These are phyloP conservation scores for Dichomitus squalens DNA, from an alignment of 1,284 basidiomycete genomes.

Conservation along the genomic window DNA sequence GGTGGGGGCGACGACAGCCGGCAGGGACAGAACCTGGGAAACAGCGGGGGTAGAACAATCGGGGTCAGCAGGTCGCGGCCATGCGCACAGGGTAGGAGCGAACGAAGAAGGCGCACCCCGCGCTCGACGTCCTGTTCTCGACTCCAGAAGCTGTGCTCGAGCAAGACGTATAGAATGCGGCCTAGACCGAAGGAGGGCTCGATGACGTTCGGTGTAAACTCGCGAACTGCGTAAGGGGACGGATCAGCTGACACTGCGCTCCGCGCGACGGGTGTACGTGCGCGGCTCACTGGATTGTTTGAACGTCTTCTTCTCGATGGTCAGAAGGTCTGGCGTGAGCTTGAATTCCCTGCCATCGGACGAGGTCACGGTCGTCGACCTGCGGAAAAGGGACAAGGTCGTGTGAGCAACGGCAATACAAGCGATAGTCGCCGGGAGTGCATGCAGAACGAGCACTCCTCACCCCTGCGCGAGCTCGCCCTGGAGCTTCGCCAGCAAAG, in stretches of 20 bases:
- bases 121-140: conserved; percentile 90
- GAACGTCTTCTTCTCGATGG: conserved; percentile 84
- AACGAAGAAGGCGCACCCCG: conserved; percentile 59
- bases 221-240: conserved; percentile 66
- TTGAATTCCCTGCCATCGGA: conserved; percentile 73
- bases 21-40: conserved; percentile 83
- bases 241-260: conserved; percentile 33
- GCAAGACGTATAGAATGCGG: conserved; percentile 91
- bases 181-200: conserved; percentile 99
- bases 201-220: conserved; percentile 97
- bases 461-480: conserved; percentile 78
- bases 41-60: conserved; percentile 12
- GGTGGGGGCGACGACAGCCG: conserved; percentile 90
- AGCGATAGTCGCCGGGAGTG: neutral
- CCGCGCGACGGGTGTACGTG: conserved; percentile 9
- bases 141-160: conserved; percentile 97
- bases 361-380: conserved; percentile 49
- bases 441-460: conserved; percentile 28
- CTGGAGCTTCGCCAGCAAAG: conserved; percentile 70
- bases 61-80: conserved; percentile 20
- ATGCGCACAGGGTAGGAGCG: conserved; percentile 27
- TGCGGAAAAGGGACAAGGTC: conserved; percentile 31
- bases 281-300: conserved; percentile 80
- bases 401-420: conserved; percentile 15
- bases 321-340: conserved; percentile 77